Base-by-base conservation (phyloP, 257 asterid genomes). In the Agastache rugosa region DNA sequence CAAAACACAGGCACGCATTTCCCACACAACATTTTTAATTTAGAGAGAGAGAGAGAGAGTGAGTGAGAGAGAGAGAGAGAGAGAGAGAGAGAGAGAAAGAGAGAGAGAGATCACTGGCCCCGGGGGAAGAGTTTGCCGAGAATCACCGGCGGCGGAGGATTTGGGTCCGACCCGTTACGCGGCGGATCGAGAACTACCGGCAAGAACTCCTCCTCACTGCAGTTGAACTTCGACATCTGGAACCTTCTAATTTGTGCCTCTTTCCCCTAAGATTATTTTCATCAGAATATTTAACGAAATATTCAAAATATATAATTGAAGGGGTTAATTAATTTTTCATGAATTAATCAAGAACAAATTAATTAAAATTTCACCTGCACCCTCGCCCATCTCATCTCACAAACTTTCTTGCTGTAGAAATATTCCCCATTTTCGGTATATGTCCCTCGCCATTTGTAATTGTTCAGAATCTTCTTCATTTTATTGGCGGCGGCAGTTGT, bases 311-410 rank as follows among this genome's bases (percentile, higher is more conserved):
- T n/a, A n/a, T 1, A 6, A 9, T 25, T 12, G 5, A n/a, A 37
- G 4, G 34, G 34, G 3, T 29, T 1, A 31, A 31, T 29, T 1
- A 31, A 31, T 31, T 31, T 31, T 31, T 31, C 2, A 35, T 42
- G 12, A 39, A 41, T 41, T 15, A 14, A n/a, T n/a, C n/a, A 2
- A 16, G 0, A 39, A 60, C 19, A 2, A 20, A 45, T 5, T 11
- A 20, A 45, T 5, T 11, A 0, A 22, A 17, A 23, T 12, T 11
- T 4, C 1, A 87, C 96, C 87, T 90, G 96, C 35, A 86, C 58
- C 29, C 70, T 71, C 0, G 96, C 96, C 96, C 96, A 90, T 0
- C 79, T 71, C 3, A 75, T 47, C 7, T 78, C 75, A 3, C 89
- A 82, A 0, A 85, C 75, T 73, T 90, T 90, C 25, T 64, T 80